phyloP scores from a whole-genome alignment of 2,329 filamentous ascomycete species.

The Colletotrichum lindemuthianum region DNA sequence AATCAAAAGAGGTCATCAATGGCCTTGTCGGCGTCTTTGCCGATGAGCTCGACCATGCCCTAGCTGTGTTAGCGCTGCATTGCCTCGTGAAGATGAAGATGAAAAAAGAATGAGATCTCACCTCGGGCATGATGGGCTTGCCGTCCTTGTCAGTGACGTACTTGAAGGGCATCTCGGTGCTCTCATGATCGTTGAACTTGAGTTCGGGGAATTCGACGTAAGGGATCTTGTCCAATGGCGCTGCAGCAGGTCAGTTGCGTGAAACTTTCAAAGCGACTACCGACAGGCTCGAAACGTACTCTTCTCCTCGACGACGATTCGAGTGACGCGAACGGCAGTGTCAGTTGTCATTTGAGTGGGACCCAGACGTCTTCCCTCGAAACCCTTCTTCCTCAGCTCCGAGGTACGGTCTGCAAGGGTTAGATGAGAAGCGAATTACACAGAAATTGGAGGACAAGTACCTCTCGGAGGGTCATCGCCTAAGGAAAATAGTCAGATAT shows the following conservation, averaged over 20 bases:
- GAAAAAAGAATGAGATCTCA: constrained; percentile 52
- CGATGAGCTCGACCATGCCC: constrained; percentile 96
- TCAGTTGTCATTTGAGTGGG: constrained; percentile 99
- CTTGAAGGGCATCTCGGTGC: constrained; percentile 97
- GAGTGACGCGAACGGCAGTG: constrained; percentile 92
- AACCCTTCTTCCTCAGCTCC: constrained; percentile 95
- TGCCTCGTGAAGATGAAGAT: too few relatives aligned
- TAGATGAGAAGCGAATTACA: constrained; percentile 10
- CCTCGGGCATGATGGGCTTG: constrained; percentile 90
- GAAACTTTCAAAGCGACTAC: not conserved
- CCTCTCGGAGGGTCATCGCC: constrained; percentile 94
- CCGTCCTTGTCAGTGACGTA: constrained; percentile 84
- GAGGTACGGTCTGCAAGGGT: constrained; percentile 81
- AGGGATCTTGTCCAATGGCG: constrained; percentile 78
- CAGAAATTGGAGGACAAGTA: constrained; percentile 53
- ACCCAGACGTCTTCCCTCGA: constrained; percentile 85
- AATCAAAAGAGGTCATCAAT: constrained; percentile 82
- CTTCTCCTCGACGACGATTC: constrained; percentile 86
- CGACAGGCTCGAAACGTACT: constrained; percentile 59
- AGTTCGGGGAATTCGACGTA: constrained; percentile 92
- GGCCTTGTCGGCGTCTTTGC: constrained; percentile 91
- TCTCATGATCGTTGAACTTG: constrained; percentile 89
- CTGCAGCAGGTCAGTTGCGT: constrained; percentile 54
- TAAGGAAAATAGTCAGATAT: constrained; percentile 47
- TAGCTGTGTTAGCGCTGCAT: constrained; percentile 50